Evolutionary conservation across 345 rosid species (phyloP).

Genomic region (Raphanus sativus): DNA sequence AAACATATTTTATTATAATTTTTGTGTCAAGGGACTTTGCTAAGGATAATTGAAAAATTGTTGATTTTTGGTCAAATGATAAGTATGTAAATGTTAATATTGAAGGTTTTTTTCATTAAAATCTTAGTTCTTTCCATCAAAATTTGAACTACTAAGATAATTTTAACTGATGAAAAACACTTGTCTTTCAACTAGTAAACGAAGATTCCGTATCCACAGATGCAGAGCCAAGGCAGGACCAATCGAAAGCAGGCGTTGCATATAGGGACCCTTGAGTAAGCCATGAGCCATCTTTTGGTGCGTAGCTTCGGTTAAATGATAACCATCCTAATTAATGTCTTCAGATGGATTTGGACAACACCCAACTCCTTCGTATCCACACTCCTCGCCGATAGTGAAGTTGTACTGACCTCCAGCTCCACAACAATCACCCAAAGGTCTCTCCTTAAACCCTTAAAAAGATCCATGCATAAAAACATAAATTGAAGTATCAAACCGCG

Average conservation of each 20-base stretch:
- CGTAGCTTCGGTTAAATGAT: slow-evolving; percentile 40
- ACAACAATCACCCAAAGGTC: slow-evolving; percentile 45
- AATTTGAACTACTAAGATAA: too few relatives aligned
- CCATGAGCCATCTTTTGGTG: slow-evolving; percentile 20
- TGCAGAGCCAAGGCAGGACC: slow-evolving; percentile 27
- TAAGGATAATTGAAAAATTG: too few relatives aligned
- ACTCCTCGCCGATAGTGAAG: slow-evolving; percentile 20
- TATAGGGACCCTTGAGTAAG: slow-evolving; percentile 32
- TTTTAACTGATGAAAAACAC: neutral
- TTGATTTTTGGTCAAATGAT: too few relatives aligned
- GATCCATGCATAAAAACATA: neutral
- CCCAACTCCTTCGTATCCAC: slow-evolving; percentile 32
- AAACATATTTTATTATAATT: too few relatives aligned
- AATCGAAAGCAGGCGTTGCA: slow-evolving; percentile 29
- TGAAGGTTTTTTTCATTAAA: too few relatives aligned
- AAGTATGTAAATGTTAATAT: too few relatives aligned
- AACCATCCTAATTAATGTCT: slow-evolving; percentile 51
- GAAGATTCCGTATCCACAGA: neutral
- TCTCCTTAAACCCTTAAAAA: slow-evolving; percentile 35
- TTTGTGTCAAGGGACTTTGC: too few relatives aligned
- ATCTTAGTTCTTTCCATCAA: too few relatives aligned
- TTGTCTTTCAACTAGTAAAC: neutral
- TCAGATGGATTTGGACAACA: slow-evolving; percentile 40
- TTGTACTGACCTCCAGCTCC: slow-evolving; percentile 51
- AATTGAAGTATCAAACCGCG: neutral